These are phyloP conservation scores for Acanthamoeba polyphaga DNA, from an alignment of 208 protist species.

Conservation along the genomic window DNA sequence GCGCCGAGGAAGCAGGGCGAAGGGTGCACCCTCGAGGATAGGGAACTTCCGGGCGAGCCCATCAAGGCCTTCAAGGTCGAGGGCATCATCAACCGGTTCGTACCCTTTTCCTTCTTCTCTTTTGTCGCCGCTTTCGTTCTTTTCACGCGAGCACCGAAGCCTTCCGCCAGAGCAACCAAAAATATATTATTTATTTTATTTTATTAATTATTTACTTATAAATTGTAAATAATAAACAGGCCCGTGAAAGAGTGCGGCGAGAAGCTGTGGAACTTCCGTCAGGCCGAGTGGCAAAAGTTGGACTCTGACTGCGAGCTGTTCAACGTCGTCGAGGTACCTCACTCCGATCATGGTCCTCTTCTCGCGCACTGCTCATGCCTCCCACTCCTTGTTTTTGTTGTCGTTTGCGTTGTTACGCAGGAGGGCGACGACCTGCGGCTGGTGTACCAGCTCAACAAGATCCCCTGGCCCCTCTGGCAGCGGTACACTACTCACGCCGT, in stretches of 20 bases:
- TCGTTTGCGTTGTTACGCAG: not conserved
- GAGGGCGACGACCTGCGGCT: not conserved
- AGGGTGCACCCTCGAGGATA: not conserved
- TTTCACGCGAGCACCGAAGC: not conserved
- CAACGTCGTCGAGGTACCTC: not conserved
- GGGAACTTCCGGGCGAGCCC: not conserved
- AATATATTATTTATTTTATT: not conserved
- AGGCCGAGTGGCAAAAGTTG: slow-evolving; percentile 5
- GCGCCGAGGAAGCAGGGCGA: not conserved
- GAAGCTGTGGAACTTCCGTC: slow-evolving; percentile 17
- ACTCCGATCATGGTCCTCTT: too few species aligned
- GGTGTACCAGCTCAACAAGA: not conserved
- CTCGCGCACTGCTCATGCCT: not conserved
- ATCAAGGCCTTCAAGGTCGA: slow-evolving; percentile 41
- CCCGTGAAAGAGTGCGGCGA: not conserved
- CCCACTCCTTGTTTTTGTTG: not conserved
- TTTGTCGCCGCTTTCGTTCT: not conserved
- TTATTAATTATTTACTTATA: not conserved
- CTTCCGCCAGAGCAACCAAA: too few species aligned
- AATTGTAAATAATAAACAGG: not conserved
- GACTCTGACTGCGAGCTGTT: not conserved
- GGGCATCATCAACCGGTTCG: not conserved
- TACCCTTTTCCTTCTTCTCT: not conserved
- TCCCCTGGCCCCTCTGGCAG: slow-evolving; percentile 31
- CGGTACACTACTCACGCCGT: not conserved